Evolutionary conservation across 768 basidiomycete species (phyloP).

Genomic region (Leccinum rimulosum): DNA sequence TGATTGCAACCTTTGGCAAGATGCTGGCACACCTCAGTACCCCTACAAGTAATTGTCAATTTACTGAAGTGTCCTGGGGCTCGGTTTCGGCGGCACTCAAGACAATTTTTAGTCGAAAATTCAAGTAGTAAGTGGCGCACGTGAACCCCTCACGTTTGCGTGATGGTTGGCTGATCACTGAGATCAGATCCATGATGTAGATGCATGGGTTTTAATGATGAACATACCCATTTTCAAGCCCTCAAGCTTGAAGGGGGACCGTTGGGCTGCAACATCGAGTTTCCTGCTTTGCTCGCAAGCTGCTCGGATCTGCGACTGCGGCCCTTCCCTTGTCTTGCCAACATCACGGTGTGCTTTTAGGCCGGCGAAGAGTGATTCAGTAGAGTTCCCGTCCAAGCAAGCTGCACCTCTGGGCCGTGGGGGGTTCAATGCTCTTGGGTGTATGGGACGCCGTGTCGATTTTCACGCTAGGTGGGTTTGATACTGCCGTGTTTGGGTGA

Average conservation of each 20-base stretch:
- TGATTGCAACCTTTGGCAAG: background rate
- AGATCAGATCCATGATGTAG: background rate
- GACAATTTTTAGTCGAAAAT: background rate
- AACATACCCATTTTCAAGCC: background rate
- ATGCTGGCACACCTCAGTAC: background rate
- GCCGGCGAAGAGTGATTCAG: background rate
- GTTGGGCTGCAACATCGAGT: background rate
- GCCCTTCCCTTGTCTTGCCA: background rate
- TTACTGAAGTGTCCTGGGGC: background rate
- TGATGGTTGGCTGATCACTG: background rate
- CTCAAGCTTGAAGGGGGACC: background rate
- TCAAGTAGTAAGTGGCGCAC: background rate
- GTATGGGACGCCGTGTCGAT: background rate
- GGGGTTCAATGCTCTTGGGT: background rate
- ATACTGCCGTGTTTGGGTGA: background rate
- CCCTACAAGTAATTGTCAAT: background rate
- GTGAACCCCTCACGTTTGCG: background rate
- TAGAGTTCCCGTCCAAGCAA: background rate
- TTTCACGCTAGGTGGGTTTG: background rate
- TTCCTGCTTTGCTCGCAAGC: background rate
- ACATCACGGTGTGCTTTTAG: background rate
- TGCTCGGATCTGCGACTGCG: background rate
- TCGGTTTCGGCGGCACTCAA: background rate
- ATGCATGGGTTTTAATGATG: background rate
- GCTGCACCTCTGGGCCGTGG: background rate